phyloP scores from a whole-genome alignment of 139 green algal species.

The Chlamydomonas schloesseri region DNA sequence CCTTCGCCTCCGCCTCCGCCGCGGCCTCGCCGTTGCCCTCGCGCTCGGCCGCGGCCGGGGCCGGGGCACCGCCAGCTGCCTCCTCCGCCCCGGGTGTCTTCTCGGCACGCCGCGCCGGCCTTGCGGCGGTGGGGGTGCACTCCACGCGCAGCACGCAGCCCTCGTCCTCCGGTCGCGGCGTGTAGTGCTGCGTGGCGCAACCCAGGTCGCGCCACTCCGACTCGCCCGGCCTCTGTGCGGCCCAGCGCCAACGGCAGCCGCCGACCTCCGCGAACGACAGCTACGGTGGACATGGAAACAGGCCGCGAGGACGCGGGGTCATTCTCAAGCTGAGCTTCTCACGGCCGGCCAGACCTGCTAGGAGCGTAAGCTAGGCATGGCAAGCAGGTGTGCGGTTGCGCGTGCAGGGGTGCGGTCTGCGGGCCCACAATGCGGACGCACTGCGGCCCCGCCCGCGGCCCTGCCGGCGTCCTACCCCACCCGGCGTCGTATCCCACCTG shows the following conservation, averaged over 20 bases:
- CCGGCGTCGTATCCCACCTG: no score
- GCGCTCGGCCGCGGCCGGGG: not conserved
- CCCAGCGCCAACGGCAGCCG: conserved; percentile 51
- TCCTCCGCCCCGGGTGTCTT: conserved; percentile 1
- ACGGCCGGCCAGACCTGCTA: no score
- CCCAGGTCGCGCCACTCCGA: conserved; percentile 53
- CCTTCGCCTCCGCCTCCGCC: conserved; percentile 7
- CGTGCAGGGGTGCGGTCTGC: no score
- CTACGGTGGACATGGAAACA: not conserved
- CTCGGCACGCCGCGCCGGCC: not conserved
- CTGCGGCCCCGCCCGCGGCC: no score
- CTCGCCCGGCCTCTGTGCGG: conserved; percentile 1
- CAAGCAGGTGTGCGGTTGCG: no score
- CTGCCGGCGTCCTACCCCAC: no score
- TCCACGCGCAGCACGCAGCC: conserved; percentile 71
- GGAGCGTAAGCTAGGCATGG: no score
- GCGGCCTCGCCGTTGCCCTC: not conserved
- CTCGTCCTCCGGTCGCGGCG: conserved; percentile 65
- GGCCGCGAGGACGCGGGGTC: not conserved
- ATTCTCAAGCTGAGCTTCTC: no score
- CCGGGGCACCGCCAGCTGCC: not conserved
- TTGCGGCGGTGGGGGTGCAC: conserved; percentile 65
- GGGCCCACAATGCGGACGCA: no score
- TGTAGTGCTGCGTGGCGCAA: conserved; percentile 65
- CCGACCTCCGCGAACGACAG: conserved; percentile 66